A percentile compares a stretch with the other conserved stretches of the same genome.
Conservation (phyloP, 257 asterid species). For the Echites panduratus region DNA sequence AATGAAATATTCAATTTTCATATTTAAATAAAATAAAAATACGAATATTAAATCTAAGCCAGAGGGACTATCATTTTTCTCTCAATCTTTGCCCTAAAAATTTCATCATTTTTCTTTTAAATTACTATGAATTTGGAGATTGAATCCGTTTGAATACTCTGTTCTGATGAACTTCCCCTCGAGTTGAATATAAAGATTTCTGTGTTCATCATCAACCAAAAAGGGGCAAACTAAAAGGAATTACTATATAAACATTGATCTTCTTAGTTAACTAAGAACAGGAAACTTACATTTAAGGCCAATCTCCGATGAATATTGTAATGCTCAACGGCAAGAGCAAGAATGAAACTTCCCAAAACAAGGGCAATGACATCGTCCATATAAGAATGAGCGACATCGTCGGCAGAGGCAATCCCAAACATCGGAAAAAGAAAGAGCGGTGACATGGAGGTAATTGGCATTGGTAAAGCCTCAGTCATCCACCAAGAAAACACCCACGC, state of each 20-base stretch:
- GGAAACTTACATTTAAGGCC: slow-evolving; percentile 67
- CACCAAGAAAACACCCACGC: slow-evolving; percentile 91
- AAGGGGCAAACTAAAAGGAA: too few relatives aligned
- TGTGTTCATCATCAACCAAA: not conserved
- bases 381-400: slow-evolving; percentile 72
- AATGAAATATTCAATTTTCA: too few relatives aligned
- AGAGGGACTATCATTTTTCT: too few relatives aligned
- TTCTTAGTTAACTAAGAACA: too few relatives aligned
- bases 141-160: too few relatives aligned
- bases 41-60: too few relatives aligned
- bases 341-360: slow-evolving; percentile 84
- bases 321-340: slow-evolving; percentile 94
- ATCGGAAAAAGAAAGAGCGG: slow-evolving; percentile 87
- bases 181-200: not conserved
- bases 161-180: not conserved
- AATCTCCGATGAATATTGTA: slow-evolving; percentile 86
- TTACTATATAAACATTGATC: too few relatives aligned
- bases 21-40: too few relatives aligned
- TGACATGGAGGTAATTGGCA: slow-evolving; percentile 91
- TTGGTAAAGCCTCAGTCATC: slow-evolving; percentile 91
- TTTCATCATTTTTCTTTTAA: too few relatives aligned
- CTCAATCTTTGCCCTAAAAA: too few relatives aligned
- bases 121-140: too few relatives aligned
- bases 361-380: slow-evolving; percentile 88
- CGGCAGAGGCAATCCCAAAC: slow-evolving; percentile 74